These are phyloP conservation scores for Ganoderma boninense DNA, from an alignment of 1,284 basidiomycete genomes.

Conservation along the genomic window DNA sequence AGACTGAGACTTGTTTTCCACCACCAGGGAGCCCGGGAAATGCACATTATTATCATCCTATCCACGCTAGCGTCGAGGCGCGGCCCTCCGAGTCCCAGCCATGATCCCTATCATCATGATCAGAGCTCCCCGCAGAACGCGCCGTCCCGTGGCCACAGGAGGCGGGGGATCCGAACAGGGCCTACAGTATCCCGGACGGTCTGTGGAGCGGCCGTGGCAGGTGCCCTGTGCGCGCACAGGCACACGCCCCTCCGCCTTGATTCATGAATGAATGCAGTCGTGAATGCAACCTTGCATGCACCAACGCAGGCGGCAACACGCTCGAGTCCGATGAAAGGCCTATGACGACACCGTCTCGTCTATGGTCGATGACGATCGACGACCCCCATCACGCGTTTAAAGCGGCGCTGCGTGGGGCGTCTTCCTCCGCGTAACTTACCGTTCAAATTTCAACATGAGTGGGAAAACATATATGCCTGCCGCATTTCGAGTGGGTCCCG, in stretches of 20 bases:
- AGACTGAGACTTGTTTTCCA: neutral
- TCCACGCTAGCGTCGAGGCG: neutral
- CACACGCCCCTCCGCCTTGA: neutral
- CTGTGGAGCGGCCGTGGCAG: slow-evolving; percentile 2
- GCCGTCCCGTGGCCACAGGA: slow-evolving; percentile 8
- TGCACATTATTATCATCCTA: neutral
- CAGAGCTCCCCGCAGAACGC: neutral
- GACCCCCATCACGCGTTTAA: neutral
- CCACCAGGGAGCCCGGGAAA: neutral
- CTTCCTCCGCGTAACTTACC: neutral
- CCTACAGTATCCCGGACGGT: neutral
- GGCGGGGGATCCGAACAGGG: slow-evolving; percentile 3
- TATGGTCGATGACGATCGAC: neutral
- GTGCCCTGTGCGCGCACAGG: slow-evolving; percentile 4
- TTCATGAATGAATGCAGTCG: slow-evolving; percentile 1
- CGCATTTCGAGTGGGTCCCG: neutral
- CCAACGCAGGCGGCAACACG: neutral
- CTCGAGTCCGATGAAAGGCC: neutral
- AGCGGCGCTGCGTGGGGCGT: neutral
- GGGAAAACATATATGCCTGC: neutral
- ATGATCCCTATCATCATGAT: neutral
- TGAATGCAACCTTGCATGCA: neutral
- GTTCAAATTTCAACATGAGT: neutral
- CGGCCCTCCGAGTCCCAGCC: neutral
- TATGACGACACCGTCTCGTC: neutral